phyloP scores from a whole-genome alignment of 2,329 filamentous ascomycete genomes.

The Diaporthe caulivora region DNA sequence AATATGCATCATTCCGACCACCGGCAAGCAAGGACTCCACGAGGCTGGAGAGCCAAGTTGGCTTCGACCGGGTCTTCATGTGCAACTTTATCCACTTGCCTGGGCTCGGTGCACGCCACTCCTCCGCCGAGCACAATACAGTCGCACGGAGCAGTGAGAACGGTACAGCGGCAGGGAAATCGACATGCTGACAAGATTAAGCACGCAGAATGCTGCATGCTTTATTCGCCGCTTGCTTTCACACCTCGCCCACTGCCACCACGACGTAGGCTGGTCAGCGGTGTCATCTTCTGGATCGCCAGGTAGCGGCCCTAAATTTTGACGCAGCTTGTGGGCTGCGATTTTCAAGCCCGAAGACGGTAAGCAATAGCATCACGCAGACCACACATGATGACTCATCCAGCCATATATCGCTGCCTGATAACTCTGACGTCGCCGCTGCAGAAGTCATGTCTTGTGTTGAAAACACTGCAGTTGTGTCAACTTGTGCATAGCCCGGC shows the following conservation, averaged over 20 bases:
- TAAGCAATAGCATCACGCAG: not conserved
- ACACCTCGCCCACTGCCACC: not conserved
- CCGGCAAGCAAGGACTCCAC: not conserved
- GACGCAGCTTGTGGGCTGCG: not conserved
- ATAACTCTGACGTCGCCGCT: not conserved
- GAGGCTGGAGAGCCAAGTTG: not conserved
- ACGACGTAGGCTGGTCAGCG: not conserved
- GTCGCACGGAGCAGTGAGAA: not conserved
- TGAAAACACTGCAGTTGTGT: too few species aligned
- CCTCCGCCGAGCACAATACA: not conserved
- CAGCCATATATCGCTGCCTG: not conserved
- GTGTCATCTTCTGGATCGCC: not conserved
- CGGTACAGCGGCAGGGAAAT: not conserved
- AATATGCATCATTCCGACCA: fast-evolving
- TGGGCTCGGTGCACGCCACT: not conserved
- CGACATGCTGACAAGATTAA: not conserved
- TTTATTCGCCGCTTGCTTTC: not conserved
- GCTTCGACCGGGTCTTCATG: not conserved
- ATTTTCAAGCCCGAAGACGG: not conserved
- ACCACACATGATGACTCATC: not conserved
- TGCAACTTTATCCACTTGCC: not conserved
- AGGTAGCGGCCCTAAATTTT: not conserved
- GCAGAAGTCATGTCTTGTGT: not conserved
- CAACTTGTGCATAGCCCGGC: fast-evolving
- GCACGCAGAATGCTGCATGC: not conserved